Evolutionary conservation across 2,329 filamentous ascomycete species (phyloP).

Genomic region (Sphaerulina musiva): DNA sequence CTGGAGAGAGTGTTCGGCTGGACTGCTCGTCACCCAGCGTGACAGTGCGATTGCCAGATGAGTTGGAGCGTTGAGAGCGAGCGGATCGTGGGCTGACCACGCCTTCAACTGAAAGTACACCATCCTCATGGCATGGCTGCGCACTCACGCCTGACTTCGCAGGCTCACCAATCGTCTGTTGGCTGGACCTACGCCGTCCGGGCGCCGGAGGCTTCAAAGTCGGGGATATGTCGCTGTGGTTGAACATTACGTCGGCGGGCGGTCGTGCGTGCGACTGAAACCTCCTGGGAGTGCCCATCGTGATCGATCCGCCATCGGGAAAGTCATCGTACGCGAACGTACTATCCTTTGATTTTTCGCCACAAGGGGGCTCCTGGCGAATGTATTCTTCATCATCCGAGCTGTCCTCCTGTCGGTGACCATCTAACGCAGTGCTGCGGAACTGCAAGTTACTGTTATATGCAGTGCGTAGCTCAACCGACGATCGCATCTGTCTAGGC

Average conservation of each 20-base stretch:
- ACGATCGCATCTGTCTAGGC: slow-evolving; percentile 28
- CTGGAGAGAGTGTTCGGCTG: slow-evolving; percentile 12
- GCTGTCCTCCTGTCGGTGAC: slow-evolving; percentile 12
- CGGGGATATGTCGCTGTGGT: slow-evolving; percentile 19
- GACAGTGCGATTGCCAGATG: slow-evolving; percentile 26
- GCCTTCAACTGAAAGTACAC: slow-evolving; percentile 17
- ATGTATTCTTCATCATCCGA: slow-evolving; percentile 19
- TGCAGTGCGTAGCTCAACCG: slow-evolving; percentile 27
- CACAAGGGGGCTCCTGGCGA: slow-evolving; percentile 3
- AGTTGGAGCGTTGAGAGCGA: slow-evolving; percentile 20
- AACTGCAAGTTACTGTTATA: slow-evolving; percentile 22
- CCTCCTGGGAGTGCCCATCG: slow-evolving; percentile 33
- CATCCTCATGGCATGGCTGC: slow-evolving; percentile 25
- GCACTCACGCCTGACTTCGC: slow-evolving; percentile 27
- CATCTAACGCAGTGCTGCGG: slow-evolving; percentile 15
- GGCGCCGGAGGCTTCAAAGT: slow-evolving; percentile 9
- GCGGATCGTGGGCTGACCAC: slow-evolving; percentile 22
- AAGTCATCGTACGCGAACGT: slow-evolving; percentile 26
- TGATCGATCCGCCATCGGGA: slow-evolving; percentile 32
- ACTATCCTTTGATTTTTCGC: slow-evolving; percentile 20
- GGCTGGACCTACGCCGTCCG: slow-evolving; percentile 25
- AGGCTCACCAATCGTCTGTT: slow-evolving; percentile 17
- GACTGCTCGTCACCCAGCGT: slow-evolving; percentile 15
- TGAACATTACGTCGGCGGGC: slow-evolving; percentile 21
- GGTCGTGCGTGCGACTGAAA: slow-evolving; percentile 30